Percentiles rank a stretch among this genome's conserved stretches.
Conservation (phyloP, 495 filamentous ascomycete species). For the Penicillium bovifimosum region DNA sequence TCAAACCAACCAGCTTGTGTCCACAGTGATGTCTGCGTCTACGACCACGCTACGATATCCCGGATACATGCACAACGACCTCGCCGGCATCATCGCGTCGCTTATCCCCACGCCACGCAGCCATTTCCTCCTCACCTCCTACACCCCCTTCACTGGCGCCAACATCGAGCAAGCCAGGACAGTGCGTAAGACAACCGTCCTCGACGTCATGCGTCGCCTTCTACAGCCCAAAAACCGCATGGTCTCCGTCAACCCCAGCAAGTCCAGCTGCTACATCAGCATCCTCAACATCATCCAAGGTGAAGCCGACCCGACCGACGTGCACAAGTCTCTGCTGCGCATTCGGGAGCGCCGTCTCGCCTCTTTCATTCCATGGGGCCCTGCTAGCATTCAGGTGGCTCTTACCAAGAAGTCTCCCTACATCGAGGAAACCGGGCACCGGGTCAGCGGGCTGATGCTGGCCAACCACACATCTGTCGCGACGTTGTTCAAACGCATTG, state of each 20-base stretch:
- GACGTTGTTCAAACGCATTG: slow-evolving; percentile 90
- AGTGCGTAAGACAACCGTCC: slow-evolving; percentile 92
- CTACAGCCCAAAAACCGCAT: slow-evolving; percentile 98
- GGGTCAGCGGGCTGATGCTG: slow-evolving; percentile 94
- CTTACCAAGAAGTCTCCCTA: slow-evolving; percentile 95
- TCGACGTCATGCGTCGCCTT: slow-evolving; percentile 94
- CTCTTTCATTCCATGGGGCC: slow-evolving; percentile 99
- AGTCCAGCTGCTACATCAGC: slow-evolving; percentile 97
- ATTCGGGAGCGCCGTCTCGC: slow-evolving; percentile 92
- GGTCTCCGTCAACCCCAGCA: slow-evolving; percentile 92
- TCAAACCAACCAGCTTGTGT: slow-evolving; percentile 95
- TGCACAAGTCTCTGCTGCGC: slow-evolving; percentile 93
- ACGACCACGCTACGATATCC: slow-evolving; percentile 95
- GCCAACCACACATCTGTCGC: slow-evolving; percentile 98
- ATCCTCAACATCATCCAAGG: slow-evolving; percentile 98
- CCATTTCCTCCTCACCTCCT: slow-evolving; percentile 97
- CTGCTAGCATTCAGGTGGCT: slow-evolving; percentile 94
- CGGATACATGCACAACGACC: slow-evolving; percentile 99
- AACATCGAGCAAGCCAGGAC: slow-evolving; percentile 95
- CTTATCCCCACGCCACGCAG: slow-evolving; percentile 93
- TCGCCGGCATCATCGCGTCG: slow-evolving; percentile 92
- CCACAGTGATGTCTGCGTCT: slow-evolving; percentile 97
- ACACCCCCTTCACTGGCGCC: slow-evolving; percentile 94
- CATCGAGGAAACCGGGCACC: slow-evolving; percentile 67
- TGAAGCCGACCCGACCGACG: slow-evolving; percentile 94